A percentile compares a stretch with the other conserved stretches of the same genome.
These are phyloP conservation scores for Coleophoma eucalyptorum DNA, from an alignment of 2,329 filamentous ascomycete species.

Conservation along the genomic window DNA sequence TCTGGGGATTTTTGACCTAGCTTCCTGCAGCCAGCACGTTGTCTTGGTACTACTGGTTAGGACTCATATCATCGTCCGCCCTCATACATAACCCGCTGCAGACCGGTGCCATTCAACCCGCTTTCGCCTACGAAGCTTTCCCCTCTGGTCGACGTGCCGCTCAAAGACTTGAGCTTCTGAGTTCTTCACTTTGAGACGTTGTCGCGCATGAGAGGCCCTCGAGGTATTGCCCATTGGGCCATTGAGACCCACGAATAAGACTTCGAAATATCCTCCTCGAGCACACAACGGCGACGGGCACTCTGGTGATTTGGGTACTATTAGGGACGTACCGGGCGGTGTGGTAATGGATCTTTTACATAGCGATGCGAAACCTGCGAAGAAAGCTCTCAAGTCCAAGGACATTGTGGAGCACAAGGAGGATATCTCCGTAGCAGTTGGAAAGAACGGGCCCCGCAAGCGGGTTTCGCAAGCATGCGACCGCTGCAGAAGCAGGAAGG, in stretches of 20 bases:
- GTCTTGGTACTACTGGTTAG: too few relatives aligned
- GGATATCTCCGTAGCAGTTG: constrained; percentile 3
- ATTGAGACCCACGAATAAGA: too few relatives aligned
- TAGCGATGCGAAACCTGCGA: neutral
- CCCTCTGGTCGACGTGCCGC: too few relatives aligned
- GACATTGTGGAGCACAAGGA: constrained; percentile 7
- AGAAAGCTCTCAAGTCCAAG: neutral
- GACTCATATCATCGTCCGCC: too few relatives aligned
- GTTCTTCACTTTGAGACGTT: neutral
- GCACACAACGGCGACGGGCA: too few relatives aligned
- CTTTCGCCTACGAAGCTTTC: too few relatives aligned
- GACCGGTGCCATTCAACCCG: too few relatives aligned
- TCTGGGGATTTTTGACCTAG: neutral
- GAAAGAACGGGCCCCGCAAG: constrained; percentile 21
- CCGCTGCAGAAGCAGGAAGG: constrained; percentile 48
- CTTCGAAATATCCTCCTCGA: neutral
- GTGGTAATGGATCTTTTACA: neutral
- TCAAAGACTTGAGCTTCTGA: too few relatives aligned
- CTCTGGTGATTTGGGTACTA: too few relatives aligned
- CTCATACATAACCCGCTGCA: too few relatives aligned
- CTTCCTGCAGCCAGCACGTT: too few relatives aligned
- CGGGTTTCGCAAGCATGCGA: constrained; percentile 50
- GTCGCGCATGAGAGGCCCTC: neutral
- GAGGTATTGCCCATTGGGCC: constrained; percentile 2
- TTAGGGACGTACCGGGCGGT: neutral